Base-by-base conservation (phyloP, 108 stramenopile genomes). In the Nitzschia sp. region DNA sequence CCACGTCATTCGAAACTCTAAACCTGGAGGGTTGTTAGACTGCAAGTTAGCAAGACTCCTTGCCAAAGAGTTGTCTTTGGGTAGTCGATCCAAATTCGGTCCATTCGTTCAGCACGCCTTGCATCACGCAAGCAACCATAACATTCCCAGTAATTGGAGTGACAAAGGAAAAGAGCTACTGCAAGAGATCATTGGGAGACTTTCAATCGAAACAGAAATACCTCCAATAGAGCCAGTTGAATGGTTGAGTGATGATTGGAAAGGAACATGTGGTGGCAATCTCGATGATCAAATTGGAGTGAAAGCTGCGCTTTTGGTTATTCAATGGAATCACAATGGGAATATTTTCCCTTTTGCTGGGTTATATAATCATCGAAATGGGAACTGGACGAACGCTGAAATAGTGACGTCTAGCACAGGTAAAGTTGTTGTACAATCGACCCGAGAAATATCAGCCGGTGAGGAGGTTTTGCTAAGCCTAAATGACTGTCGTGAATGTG, bases 91-190 rank as follows among this genome's bases (percentile, higher is more conserved):
- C 34, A 25, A 41, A 22, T 86, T 77, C 48, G 83, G 81, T 6
- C 91, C 91, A 7, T 92, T 86, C 42, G 63, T 76, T 29, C 69
- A 78, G 12, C 89, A 88, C 62, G 70, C 89, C 10, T 21, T 37
- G 19, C 21, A 17, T 40, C 15, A 17, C 6, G 38, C 26, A 7
- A 37, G 2, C 6, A 40, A 26, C 57, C 57, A 48, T 34, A 54
- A 54, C 3, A 34, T 59, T n/a, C 57, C 57, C 2, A 40, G 15
- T 12, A 39, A 21, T 6, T 59, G 57, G 57, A 40, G n/a, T 17
- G 9, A 25, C 1, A n/a, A 14, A 40, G 57, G 37, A 1, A 34
- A 59, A 7, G 7, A 6, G 3, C 3, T 59, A 11, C 19, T 59
- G 3, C 12, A 38, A 5, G 57, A 34, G 38, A 59, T 59, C 57